Conservation (phyloP, 2,329 filamentous ascomycete species). For the Cladosporium austrohemisphaericum region DNA sequence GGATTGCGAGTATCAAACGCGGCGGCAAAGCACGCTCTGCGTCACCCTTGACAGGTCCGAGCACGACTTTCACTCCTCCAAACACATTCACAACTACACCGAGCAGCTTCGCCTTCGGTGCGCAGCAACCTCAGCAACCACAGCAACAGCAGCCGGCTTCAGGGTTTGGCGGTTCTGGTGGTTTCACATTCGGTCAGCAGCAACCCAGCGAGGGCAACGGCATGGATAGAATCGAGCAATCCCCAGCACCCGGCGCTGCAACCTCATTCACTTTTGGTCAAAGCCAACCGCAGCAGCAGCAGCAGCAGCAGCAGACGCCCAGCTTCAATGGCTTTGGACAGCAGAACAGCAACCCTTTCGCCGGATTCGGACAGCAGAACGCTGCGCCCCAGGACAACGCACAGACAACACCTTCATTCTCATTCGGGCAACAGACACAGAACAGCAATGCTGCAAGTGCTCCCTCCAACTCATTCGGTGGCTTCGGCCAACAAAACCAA, state of each 20-base stretch:
- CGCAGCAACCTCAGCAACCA: slow-evolving; percentile 3
- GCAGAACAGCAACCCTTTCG: slow-evolving; percentile 13
- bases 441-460: slow-evolving; percentile 10
- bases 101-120: slow-evolving; percentile 11
- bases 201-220: not conserved
- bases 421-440: slow-evolving; percentile 17
- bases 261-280: slow-evolving; percentile 21
- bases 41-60: slow-evolving; percentile 9
- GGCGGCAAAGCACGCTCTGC: slow-evolving; percentile 12
- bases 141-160: not conserved
- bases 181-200: slow-evolving; percentile 16
- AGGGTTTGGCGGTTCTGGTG: not conserved
- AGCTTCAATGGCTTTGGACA: slow-evolving; percentile 14
- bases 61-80: slow-evolving; percentile 11
- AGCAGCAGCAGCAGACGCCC: slow-evolving; percentile 5
- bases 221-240: slow-evolving; percentile 10
- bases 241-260: slow-evolving; percentile 6
- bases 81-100: slow-evolving; percentile 14
- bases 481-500: slow-evolving; percentile 16
- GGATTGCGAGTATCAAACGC: slow-evolving; percentile 13
- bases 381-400: slow-evolving; percentile 8
- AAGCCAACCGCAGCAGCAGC: slow-evolving; percentile 10
- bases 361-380: slow-evolving; percentile 17
- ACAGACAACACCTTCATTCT: slow-evolving; percentile 15
- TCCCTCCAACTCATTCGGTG: slow-evolving; percentile 17